phyloP scores from a whole-genome alignment of 1,284 basidiomycete species.

The Peniophora sp. region DNA sequence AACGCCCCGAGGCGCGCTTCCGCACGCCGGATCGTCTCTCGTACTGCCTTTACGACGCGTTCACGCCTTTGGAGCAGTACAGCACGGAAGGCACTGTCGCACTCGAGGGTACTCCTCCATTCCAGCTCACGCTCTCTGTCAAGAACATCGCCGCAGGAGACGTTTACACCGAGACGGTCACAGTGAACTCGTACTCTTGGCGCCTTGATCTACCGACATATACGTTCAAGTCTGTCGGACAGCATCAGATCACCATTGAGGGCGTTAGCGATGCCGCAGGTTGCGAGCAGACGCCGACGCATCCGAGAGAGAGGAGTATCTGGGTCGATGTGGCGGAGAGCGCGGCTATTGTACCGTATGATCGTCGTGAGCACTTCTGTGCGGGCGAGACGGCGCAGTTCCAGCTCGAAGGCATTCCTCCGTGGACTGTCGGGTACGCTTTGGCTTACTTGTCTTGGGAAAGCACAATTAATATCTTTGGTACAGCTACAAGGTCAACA shows the following conservation, averaged over 20 bases:
- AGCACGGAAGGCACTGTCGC: constrained; percentile 57
- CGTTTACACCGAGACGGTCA: constrained; percentile 49
- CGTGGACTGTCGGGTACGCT: constrained; percentile 84
- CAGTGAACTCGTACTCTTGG: constrained; percentile 61
- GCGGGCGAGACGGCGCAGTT: constrained; percentile 89
- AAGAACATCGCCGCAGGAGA: constrained; percentile 67
- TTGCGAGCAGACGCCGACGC: constrained; percentile 67
- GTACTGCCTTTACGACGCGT: constrained; percentile 70
- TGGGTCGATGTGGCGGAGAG: constrained; percentile 91
- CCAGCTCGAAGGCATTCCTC: constrained; percentile 90
- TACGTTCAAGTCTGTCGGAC: constrained; percentile 68
- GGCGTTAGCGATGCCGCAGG: constrained; percentile 70
- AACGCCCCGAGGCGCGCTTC: constrained; percentile 74
- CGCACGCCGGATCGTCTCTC: constrained; percentile 56
- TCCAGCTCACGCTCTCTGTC: constrained; percentile 70
- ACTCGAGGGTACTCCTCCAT: constrained; percentile 81
- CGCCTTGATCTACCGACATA: constrained; percentile 68
- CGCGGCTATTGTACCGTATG: constrained; percentile 84
- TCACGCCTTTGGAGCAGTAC: constrained; percentile 43
- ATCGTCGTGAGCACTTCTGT: constrained; percentile 76
- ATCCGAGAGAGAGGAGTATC: constrained; percentile 57
- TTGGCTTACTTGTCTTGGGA: constrained; percentile 1
- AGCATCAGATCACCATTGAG: constrained; percentile 74
- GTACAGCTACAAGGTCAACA: constrained; percentile 76
- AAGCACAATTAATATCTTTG: background rate